Conservation (phyloP, 2,329 filamentous ascomycete species). For the Pleomassaria siparia region DNA sequence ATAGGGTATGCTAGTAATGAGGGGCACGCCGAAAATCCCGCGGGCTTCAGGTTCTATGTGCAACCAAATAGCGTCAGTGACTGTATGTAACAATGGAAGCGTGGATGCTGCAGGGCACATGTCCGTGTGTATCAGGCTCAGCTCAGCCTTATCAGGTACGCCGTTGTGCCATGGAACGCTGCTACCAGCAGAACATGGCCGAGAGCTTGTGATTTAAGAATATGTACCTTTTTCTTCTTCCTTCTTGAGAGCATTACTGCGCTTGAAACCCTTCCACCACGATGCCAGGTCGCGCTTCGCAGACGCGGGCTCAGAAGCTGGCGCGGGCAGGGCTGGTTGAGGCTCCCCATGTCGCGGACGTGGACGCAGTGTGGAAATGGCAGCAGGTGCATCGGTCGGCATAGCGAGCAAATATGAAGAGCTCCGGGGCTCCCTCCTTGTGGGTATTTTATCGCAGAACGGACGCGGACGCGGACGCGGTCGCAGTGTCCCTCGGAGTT, state of each 20-base stretch:
- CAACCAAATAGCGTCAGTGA: slow-evolving; percentile 22
- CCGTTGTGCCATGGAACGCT: slow-evolving; percentile 7
- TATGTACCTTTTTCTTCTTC: slow-evolving; percentile 63
- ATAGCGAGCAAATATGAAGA: slow-evolving; percentile 34
- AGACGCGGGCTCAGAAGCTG: slow-evolving; percentile 67
- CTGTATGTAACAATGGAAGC: slow-evolving; percentile 15
- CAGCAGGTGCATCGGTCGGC: slow-evolving; percentile 42
- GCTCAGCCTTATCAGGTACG: slow-evolving; percentile 17
- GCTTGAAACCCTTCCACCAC: slow-evolving; percentile 95
- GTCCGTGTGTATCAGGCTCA: slow-evolving; percentile 9
- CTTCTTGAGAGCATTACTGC: slow-evolving; percentile 61
- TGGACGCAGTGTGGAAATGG: slow-evolving; percentile 45
- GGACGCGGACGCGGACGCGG: slow-evolving; percentile 7
- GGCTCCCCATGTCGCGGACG: slow-evolving; percentile 48
- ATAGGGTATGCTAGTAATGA: slow-evolving; percentile 93
- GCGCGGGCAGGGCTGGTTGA: slow-evolving; percentile 48
- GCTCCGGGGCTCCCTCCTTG: slow-evolving; percentile 31
- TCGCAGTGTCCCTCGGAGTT: not conserved
- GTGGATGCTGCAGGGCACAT: slow-evolving; percentile 20
- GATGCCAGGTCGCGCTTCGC: slow-evolving; percentile 86
- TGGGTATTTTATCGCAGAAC: slow-evolving; percentile 16
- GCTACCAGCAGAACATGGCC: slow-evolving; percentile 4
- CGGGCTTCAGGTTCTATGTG: slow-evolving; percentile 49
- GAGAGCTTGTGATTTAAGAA: not conserved
- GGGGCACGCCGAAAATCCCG: slow-evolving; percentile 91